Evolutionary conservation across 2,329 filamentous ascomycete genomes (phyloP), one percentile per base, ranked within the genome.

Genomic region (Penicillium sp.): DNA sequence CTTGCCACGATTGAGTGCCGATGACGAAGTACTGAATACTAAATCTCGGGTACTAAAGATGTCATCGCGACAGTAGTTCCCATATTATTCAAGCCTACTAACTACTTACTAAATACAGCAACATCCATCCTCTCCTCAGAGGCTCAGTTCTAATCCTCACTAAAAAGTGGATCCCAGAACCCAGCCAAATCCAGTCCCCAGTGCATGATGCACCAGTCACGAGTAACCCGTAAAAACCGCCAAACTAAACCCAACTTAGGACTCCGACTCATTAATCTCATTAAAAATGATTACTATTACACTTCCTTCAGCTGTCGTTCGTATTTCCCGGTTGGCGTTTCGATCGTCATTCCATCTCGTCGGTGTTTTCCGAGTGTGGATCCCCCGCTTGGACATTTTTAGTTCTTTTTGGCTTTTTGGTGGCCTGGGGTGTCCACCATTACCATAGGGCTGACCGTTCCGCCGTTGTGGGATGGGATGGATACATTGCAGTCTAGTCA

Each of bases 401-500:
- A 15, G 35, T 37, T 13, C 19, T 22, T 8, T 62, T 53, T 40
- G 12, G 22, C 9, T 13, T 19, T 22, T 15, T 57, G 50, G 53
- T 49, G 65, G 63, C 65, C 65, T 66, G 64, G 64, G 65, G 62
- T 60, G 45, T 49, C 56, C 56, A 56, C 63, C 65, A 35, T 67
- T 53, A 56, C 63, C 65, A 35, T 67, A 67, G 65, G 65, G 65
- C 65, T 67, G 65, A 64, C 60, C 64, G 64, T 66, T 42, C 12
- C 35, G 35, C 13, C 30, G 30, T 42, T 65, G 61, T 53, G 59
- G 61, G 61, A 59, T 60, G 59, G n/a, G n/a, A n/a, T n/a, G n/a
- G n/a, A n/a, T n/a, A n/a, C 56, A 56, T 63, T 60, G 54, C 56
- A 60, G 50, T 30, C 26, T 45, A 9, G 26, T 28, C 22, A 24